phyloP scores from a whole-genome alignment of 2,329 filamentous ascomycete genomes.

The Arthrinium phaeospermum region DNA sequence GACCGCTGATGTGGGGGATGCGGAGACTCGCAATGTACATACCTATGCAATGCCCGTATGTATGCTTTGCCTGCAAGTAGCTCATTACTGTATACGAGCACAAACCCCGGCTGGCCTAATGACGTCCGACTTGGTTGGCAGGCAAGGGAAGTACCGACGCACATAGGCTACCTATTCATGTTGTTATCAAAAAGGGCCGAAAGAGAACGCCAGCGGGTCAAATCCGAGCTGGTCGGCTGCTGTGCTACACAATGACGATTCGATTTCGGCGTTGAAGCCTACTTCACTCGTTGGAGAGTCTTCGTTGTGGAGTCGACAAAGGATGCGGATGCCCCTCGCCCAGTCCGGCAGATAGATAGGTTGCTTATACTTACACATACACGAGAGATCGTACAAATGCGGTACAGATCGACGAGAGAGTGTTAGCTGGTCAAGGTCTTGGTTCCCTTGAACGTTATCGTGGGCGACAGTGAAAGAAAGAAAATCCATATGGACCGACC shows the following conservation, averaged over 20 bases:
- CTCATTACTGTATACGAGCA: background rate
- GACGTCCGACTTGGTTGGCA: background rate
- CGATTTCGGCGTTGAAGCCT: background rate
- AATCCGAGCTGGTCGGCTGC: background rate
- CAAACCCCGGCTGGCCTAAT: background rate
- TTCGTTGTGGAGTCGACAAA: background rate
- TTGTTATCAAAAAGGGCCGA: slow-evolving; percentile 4
- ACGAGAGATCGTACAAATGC: background rate
- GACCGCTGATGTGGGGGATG: background rate
- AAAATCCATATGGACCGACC: background rate
- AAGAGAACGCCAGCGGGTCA: background rate
- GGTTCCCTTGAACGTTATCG: background rate
- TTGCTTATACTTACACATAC: too few relatives aligned
- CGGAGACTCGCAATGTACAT: background rate
- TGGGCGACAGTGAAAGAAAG: background rate
- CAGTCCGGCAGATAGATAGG: background rate
- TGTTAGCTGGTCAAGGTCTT: background rate
- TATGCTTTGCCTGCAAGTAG: background rate
- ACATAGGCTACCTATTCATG: background rate
- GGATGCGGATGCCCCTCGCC: background rate
- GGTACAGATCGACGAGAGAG: background rate
- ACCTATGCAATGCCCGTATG: background rate
- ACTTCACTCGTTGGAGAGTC: background rate
- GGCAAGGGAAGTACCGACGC: background rate
- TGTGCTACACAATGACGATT: background rate